Base-by-base conservation (phyloP, 2,329 filamentous ascomycete species). In the Sphaceloma murrayae region DNA sequence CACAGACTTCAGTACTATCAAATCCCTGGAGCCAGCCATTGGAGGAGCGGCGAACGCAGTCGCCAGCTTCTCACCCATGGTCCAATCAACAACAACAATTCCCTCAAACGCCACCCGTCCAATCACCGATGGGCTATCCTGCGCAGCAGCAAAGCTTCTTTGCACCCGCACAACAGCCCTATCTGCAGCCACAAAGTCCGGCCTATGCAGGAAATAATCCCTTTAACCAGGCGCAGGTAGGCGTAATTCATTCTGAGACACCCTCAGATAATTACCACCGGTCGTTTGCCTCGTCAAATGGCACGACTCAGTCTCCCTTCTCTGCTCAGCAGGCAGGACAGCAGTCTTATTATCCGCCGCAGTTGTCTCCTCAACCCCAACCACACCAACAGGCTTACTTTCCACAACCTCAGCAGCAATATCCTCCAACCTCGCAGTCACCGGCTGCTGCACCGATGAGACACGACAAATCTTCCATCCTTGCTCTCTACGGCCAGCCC, bases 401-500 rank as follows among this genome's bases (percentile, higher is more conserved):
- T 11, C 29, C 38, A 29, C 56, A 52, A 38, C 55, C 53, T 16
- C 43, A 34, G 18, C 50, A 46, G 26, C 58, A 55, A 40, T 54
- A 46, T 39, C 45, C 47, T 45, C 54, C 42, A 11, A 52, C 56
- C 58, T 34, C 62, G 1, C 73, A 74, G 52, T 34, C 30, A 6
- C 42, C 42, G 7, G 22, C 42, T 3, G 19, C 42, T 9, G 30
- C 31, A 40, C 66, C 69, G 11, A 66, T 67, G 31, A 67, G 73
- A 22, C 71, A 78, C 21, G 77, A 86, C 54, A 88, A 83, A 51
- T 76, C 75, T 2, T 80, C 80, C 3, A 89, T 91, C 48, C 68
- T 89, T 60, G 80, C 84, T 4, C 63, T 91, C 8, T 89, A 85
- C 62, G 78, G 75, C 56, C 74, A 79, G 29, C 69, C 74, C 5